A percentile compares a stretch with the other conserved stretches of the same genome.
phyloP scores from a whole-genome alignment of 139 green algal species.

The Tetradesmus obliquus region DNA sequence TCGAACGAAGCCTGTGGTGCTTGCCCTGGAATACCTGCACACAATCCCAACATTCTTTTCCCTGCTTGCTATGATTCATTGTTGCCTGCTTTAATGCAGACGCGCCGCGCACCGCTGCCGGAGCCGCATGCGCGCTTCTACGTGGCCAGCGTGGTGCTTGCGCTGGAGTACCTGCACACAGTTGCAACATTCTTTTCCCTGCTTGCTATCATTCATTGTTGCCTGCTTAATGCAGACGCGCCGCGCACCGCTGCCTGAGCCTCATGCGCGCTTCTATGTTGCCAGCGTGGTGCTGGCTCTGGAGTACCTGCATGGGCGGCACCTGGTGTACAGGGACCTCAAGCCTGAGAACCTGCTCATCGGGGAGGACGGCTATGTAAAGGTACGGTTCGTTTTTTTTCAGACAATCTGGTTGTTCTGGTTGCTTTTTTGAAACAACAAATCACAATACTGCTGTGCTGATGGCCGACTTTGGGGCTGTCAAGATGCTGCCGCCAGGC shows the following conservation, averaged over 20 bases:
- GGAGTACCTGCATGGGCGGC: constrained; percentile 86
- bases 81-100: constrained; percentile 50
- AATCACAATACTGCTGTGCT: constrained; percentile 20
- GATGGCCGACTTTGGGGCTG: constrained; percentile 93
- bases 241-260: constrained; percentile 73
- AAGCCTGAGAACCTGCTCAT: constrained; percentile 91
- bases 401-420: background rate
- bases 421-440: background rate
- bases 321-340: constrained; percentile 81
- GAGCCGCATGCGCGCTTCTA: constrained; percentile 92
- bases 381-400: constrained; percentile 34
- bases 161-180: constrained; percentile 82
- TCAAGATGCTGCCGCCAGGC: constrained; percentile 80
- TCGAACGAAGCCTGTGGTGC: constrained; percentile 67
- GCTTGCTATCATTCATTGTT: background rate
- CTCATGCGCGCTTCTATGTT: constrained; percentile 89
- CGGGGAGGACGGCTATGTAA: constrained; percentile 61
- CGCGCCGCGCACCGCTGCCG: constrained; percentile 61
- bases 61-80: background rate
- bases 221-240: constrained; percentile 57
- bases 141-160: constrained; percentile 83
- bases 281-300: constrained; percentile 87
- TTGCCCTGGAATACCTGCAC: constrained; percentile 86
- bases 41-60: no score
- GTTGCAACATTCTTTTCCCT: no score